Evolutionary conservation across 306 rosid species (phyloP).

Genomic region (Cicer yamashitae): DNA sequence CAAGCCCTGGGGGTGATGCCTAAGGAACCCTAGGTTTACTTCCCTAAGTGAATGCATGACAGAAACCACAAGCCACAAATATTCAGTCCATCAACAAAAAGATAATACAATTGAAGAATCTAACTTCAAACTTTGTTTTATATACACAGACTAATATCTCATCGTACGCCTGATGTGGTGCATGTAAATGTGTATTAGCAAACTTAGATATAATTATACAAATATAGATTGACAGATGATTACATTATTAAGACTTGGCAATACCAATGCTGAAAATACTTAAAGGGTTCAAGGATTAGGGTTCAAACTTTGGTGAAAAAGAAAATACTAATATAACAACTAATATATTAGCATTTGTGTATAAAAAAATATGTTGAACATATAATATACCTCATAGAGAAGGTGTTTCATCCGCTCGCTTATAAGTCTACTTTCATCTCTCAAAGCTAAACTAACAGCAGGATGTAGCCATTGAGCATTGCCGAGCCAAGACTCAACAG

Average conservation of each 20-base stretch:
- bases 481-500: conserved; percentile 72
- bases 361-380: too few relatives aligned
- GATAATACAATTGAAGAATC: conserved; percentile 21
- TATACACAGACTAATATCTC: not conserved
- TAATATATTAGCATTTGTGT: too few relatives aligned
- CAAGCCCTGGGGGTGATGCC: too few relatives aligned
- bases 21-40: not conserved
- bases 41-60: conserved; percentile 12
- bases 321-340: too few relatives aligned
- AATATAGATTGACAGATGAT: conserved; percentile 10
- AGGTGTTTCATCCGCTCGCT: conserved; percentile 93
- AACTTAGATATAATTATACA: conserved; percentile 19
- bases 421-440: conserved; percentile 81
- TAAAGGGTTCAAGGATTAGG: too few relatives aligned
- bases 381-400: conserved; percentile 70
- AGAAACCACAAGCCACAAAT: conserved; percentile 4
- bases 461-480: conserved; percentile 91
- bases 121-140: conserved; percentile 13
- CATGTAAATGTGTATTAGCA: conserved; percentile 26
- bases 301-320: too few relatives aligned
- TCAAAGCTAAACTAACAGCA: conserved; percentile 82
- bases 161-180: conserved; percentile 13
- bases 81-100: conserved; percentile 18
- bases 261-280: conserved; percentile 31
- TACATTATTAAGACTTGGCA: not conserved